Percentiles rank a stretch among this genome's conserved stretches.
Conservation (phyloP, 1,139 yeast species). For the Nakaseomyces bracarensis region DNA sequence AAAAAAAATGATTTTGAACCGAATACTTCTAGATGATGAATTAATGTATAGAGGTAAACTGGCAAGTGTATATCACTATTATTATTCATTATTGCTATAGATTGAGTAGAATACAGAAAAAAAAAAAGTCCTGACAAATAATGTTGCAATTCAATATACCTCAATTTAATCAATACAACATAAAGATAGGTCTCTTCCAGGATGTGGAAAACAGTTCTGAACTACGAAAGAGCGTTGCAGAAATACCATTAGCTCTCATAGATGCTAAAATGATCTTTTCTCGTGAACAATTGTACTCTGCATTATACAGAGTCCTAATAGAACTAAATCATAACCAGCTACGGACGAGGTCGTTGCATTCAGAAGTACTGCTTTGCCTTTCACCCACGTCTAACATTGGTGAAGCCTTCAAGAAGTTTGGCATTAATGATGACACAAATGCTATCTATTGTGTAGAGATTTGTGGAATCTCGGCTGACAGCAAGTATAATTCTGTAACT, state of each 20-base stretch:
- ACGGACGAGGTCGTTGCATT: constrained; percentile 44
- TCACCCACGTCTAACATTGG: constrained; percentile 44
- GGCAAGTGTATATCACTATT: too few species aligned
- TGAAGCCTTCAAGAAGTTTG: constrained; percentile 41
- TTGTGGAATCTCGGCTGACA: constrained; percentile 12
- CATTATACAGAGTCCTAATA: constrained; percentile 42
- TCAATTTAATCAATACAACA: constrained; percentile 36
- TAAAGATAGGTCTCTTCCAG: constrained; percentile 36
- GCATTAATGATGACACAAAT: constrained; percentile 35
- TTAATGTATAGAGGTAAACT: too few species aligned
- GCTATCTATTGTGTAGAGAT: constrained; percentile 36
- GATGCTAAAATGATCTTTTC: constrained; percentile 40
- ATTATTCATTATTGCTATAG: too few species aligned
- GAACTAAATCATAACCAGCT: constrained; percentile 37
- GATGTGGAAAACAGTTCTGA: constrained; percentile 38
- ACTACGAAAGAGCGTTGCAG: constrained; percentile 31
- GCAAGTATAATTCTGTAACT: constrained; percentile 14
- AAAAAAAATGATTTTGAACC: too few species aligned
- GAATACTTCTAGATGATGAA: too few species aligned
- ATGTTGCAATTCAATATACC: constrained; percentile 30
- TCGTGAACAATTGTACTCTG: constrained; percentile 42
- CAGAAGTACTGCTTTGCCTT: constrained; percentile 45
- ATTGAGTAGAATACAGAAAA: too few species aligned
- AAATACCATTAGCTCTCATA: constrained; percentile 40
- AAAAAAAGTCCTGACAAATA: too few species aligned